phyloP scores from a whole-genome alignment of 257 asterid species.

The Solanum stenotomum region DNA sequence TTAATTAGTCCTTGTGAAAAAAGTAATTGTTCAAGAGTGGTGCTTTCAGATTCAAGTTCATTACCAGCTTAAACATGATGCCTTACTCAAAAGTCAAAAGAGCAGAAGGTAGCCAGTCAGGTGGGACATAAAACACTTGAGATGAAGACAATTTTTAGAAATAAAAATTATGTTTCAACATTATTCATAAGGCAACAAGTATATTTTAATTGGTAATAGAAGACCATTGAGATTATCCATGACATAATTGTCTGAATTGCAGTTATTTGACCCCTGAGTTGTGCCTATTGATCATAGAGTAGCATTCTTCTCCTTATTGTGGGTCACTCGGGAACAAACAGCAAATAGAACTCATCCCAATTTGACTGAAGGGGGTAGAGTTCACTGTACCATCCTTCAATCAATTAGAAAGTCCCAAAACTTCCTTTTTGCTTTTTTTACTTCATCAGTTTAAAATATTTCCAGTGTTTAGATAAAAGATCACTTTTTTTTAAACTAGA shows the following conservation, averaged over 20 bases:
- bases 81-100: not conserved
- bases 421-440: not conserved
- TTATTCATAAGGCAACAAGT: not conserved
- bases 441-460: not conserved
- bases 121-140: not conserved
- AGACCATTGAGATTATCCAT: not conserved
- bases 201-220: not conserved
- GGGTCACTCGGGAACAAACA: not conserved
- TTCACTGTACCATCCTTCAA: not conserved
- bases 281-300: not conserved
- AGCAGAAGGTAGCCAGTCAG: not conserved
- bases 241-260: not conserved
- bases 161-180: not conserved
- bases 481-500: not conserved
- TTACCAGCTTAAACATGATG: not conserved
- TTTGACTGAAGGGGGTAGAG: not conserved
- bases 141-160: not conserved
- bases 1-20: not conserved
- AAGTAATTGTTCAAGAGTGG: not conserved
- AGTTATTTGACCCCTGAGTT: not conserved
- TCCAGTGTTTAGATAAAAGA: not conserved
- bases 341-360: not conserved
- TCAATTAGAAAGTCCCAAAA: not conserved
- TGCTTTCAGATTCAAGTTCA: not conserved
- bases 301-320: not conserved